Base-by-base conservation (phyloP, 768 basidiomycete genomes). In the Boletus subcaerulescens region DNA sequence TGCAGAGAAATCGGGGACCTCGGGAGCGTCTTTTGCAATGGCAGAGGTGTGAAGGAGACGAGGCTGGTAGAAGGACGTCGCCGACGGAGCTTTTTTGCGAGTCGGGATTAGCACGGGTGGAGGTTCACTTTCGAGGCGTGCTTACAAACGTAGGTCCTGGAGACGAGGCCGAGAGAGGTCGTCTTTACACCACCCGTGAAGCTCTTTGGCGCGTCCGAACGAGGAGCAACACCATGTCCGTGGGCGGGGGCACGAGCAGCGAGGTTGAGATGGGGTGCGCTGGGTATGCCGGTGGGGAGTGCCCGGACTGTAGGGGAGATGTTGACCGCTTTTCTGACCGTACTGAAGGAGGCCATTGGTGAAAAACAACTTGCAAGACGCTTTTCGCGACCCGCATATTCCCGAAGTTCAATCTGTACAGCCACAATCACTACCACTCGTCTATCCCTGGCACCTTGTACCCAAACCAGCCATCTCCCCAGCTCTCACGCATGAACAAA, bases 1-100 rank as follows among this genome's bases (percentile, higher is more conserved):
- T 44, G 84, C 71, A 42, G 85, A 81, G 69, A 89, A 95, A 77
- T 98, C 89, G 59, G 97, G 97, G 9, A 96, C 91, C 58, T 91
- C 79, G 45, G 90, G 86, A 31, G 87, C 84, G 65, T 87, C 84
- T 63, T 80, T 82, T 63, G 76, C 76, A 52, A 78, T 76, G 43
- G 84, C 80, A 51, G 93, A 87, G 62, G 90, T 89, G 69, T 91
- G 89, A 55, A 96, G 75, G 56, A 86, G 79, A 67, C 91, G 87
- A 55, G 82, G 85, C 58, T 85, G 82, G 74, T 77, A 76, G 60
- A 75, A 70, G 53, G 76, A 71, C 17, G 82, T 81, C 18, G 83
- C 68, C n/a, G 80, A 72, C 45, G 81, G 87, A 81, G 69, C 55
- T 63, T 54, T 52, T 56, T 50, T 39, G 13, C 7, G 35, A n/a